Base-by-base conservation (phyloP, 768 basidiomycete species). In the Glaciozyma martinii region DNA sequence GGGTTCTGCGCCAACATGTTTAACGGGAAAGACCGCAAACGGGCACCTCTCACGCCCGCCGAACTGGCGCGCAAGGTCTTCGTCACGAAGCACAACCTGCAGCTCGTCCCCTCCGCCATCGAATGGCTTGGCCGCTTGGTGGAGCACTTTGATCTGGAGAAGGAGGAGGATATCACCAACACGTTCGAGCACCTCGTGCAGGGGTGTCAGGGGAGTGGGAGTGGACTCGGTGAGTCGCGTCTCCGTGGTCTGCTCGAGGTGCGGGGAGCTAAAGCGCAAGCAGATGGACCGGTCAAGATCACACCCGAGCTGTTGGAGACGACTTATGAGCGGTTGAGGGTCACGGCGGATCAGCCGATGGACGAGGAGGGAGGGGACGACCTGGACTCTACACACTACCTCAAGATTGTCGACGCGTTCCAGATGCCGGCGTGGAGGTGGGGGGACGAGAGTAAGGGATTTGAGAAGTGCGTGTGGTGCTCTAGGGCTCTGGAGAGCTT, bases 391-490 rank as follows among this genome's bases (percentile, higher is more conserved):
- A 86, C 90, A 40, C 85, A 81, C 43, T 88, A 95, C 74, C 77
- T 98, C 33, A 84, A 85, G 72, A 80, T 97, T 68, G 79, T 98
- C 37, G 85, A 94, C 75, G 86, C 94, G 15, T 94, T 91, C 72
- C 91, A 94, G 59, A 97, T 98, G 92, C 95, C 95, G 1, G 78
- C 85, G 18, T 92, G 92, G 86, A 82, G 86, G 72, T 99, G 90
- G 85, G 90, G 92, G 21, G 78, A 81, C 37, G 89, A 93, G 72
- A 80, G 88, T 63, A 87, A 87, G 54, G 86, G 88, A 2, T 98
- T 97, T 73, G 90, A 90, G 63, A 88, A 84, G 93, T 94, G 74
- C 53, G 82, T 71, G 60, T 49, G 23, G 6, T n/a, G n/a, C n/a
- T n/a, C n/a, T n/a, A n/a, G n/a, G n/a, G n/a, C 18, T 12, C 37